Percentiles rank a stretch among this genome's conserved stretches.
phyloP scores from a whole-genome alignment of 768 basidiomycete genomes.

The Panaeolus cyanescens region DNA sequence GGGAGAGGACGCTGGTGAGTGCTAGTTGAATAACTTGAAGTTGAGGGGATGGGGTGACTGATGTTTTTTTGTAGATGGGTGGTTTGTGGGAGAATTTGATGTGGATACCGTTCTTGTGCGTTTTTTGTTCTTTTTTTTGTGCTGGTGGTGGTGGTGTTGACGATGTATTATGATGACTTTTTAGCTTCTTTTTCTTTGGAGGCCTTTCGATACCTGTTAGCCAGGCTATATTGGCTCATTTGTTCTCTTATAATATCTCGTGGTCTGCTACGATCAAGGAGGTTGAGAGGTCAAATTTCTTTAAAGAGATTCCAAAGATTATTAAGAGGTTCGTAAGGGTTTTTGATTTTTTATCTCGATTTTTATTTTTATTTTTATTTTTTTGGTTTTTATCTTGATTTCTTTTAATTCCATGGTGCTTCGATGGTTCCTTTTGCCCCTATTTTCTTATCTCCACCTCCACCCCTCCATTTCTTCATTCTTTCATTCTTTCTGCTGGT shows the following conservation, averaged over 20 bases:
- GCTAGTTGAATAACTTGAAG: background rate
- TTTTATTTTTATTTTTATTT: conserved; percentile 28
- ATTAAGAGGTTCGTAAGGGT: conserved; percentile 66
- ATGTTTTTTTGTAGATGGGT: conserved; percentile 30
- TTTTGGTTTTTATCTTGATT: too few relatives aligned
- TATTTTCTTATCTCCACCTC: too few relatives aligned
- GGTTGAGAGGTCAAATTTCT: conserved; percentile 86
- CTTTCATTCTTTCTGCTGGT: too few relatives aligned
- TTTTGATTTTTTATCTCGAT: conserved; percentile 15
- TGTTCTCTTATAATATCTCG: conserved; percentile 57
- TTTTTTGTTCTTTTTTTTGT: conserved; percentile 20
- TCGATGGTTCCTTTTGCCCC: too few relatives aligned
- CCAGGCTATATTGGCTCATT: conserved; percentile 68
- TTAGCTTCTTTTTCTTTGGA: conserved; percentile 78
- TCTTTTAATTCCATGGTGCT: too few relatives aligned
- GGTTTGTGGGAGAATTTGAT: conserved; percentile 59
- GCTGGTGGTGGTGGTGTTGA: background rate
- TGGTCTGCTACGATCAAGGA: conserved; percentile 75
- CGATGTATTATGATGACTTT: background rate
- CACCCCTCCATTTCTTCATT: too few relatives aligned
- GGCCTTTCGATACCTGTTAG: conserved; percentile 72
- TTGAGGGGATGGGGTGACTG: background rate
- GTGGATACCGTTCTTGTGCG: conserved; percentile 79
- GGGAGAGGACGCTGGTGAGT: conserved; percentile 50
- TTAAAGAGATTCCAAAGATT: conserved; percentile 88